Evolutionary conservation across 352 stramenopile genomes (phyloP), one percentile per base, ranked within the genome.

Genomic region (Globisporangium acanthophoron): DNA sequence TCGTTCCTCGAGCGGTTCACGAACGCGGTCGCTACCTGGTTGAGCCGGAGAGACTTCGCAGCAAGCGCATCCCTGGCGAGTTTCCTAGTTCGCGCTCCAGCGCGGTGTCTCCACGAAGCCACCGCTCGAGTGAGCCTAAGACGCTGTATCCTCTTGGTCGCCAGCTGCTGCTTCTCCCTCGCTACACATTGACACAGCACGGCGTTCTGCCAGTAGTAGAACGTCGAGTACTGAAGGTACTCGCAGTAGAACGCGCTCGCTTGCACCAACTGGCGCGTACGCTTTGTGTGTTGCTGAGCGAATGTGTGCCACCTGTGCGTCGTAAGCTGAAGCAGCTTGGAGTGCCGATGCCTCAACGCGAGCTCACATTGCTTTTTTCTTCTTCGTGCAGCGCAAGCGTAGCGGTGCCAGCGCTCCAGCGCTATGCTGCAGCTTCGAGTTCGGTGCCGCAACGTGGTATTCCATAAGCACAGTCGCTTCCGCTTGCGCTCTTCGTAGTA

Each of bases 141-240:
- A 8, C 18, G 0, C 13, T 49, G 16, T 35, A 64, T 49, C 35
- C 51, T 37, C 0, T 9, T 5, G 13, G 33, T 31, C 20, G 44
- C 37, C 5, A 64, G 8, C 18, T 3, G 37, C 18, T 43, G 16
- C 18, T 58, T 59, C 48, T 64, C 58, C n/a, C 44, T 15, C 39
- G 21, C n/a, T 15, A 59, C 29, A 9, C 15, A 41, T 24, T 41
- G 59, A 27, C 15, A 21, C 0, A 61, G 18, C n/a, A 20, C 15
- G 27, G 48, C 46, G 20, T 64, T 55, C 50, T 76, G 69, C 71
- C 71, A 79, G 1, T 55, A 29, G 54, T 63, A 71, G 41, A 79
- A 69, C 5, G 52, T 35, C 5, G 71, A 27, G 13, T 56, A 73
- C 21, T 65, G 20, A 0, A 77, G 46, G 49, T 69, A 77, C 29